Percentiles rank a stretch among this genome's conserved stretches.
Evolutionary conservation across 768 basidiomycete species (phyloP).

Genomic region (Terana coerulea): DNA sequence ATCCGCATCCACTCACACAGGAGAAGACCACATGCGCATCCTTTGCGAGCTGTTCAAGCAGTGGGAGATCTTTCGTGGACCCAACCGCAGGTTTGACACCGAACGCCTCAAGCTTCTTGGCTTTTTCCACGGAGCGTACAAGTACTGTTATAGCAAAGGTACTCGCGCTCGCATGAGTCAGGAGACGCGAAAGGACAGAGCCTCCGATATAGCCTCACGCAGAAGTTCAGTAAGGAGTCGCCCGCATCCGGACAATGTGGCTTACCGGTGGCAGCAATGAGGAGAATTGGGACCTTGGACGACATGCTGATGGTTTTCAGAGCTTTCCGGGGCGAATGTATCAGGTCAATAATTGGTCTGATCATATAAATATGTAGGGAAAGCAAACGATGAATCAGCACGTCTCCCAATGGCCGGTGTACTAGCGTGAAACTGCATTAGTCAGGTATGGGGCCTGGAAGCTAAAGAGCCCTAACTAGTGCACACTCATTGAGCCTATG

Average conservation of each 20-base stretch:
- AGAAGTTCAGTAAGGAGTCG: not conserved
- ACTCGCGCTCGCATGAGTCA: slow-evolving; percentile 39
- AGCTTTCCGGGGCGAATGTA: too few relatives aligned
- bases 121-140: slow-evolving; percentile 41
- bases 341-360: too few relatives aligned
- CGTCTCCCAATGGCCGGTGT: too few relatives aligned
- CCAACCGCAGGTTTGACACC: slow-evolving; percentile 22
- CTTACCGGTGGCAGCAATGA: slow-evolving; percentile 14
- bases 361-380: too few relatives aligned
- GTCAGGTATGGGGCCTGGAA: too few relatives aligned
- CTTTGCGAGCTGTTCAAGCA: slow-evolving; percentile 36
- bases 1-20: slow-evolving; percentile 3
- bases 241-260: not conserved
- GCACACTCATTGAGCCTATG: too few relatives aligned
- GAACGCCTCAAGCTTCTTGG: slow-evolving; percentile 19
- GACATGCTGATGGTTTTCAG: too few relatives aligned
- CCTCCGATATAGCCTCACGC: slow-evolving; percentile 53
- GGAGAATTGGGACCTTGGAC: slow-evolving; percentile 4
- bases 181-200: slow-evolving; percentile 43
- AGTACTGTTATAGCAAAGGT: slow-evolving; percentile 43
- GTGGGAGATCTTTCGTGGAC: slow-evolving; percentile 27
- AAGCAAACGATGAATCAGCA: too few relatives aligned
- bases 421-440: too few relatives aligned
- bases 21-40: slow-evolving; percentile 37
- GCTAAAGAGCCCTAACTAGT: too few relatives aligned